These are phyloP conservation scores for Nannizziopsis barbatae DNA, from an alignment of 2,329 filamentous ascomycete genomes.

Conservation along the genomic window DNA sequence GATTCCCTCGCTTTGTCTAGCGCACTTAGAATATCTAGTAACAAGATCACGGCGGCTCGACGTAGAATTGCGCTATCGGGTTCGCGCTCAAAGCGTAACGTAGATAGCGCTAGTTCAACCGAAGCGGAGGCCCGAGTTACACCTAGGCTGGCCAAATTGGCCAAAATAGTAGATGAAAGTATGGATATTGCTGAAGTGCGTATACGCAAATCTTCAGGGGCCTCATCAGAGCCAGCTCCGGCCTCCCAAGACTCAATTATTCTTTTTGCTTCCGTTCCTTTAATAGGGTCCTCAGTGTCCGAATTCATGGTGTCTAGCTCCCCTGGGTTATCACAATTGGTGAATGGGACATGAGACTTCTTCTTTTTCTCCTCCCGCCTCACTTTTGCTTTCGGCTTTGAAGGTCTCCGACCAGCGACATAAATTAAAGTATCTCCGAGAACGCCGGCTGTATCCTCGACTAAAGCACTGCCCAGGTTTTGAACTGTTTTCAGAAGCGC, in stretches of 20 bases:
- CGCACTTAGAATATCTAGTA: conserved; percentile 33
- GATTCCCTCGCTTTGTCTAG: conserved; percentile 28
- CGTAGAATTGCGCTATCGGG: conserved; percentile 33
- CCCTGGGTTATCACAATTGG: conserved; percentile 17
- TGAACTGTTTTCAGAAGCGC: conserved; percentile 33
- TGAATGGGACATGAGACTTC: conserved; percentile 23
- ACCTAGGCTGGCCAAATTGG: conserved; percentile 32
- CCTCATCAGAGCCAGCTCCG: conserved; percentile 27
- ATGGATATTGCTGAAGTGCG: conserved; percentile 37
- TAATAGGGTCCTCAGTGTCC: conserved; percentile 28
- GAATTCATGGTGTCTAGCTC: conserved; percentile 18
- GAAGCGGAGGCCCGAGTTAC: conserved; percentile 26
- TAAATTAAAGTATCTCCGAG: conserved; percentile 31
- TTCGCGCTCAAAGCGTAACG: conserved; percentile 28
- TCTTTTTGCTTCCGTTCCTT: conserved; percentile 26
- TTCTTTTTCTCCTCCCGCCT: conserved; percentile 22
- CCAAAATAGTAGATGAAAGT: conserved; percentile 32
- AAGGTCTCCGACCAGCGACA: conserved; percentile 31
- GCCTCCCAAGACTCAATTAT: conserved; percentile 34
- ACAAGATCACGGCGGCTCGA: conserved; percentile 31
- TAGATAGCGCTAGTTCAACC: conserved; percentile 32
- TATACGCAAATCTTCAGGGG: conserved; percentile 35
- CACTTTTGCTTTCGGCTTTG: conserved; percentile 28
- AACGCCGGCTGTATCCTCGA: conserved; percentile 28
- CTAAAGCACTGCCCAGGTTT: conserved; percentile 29